These are phyloP conservation scores for Arabidopsis arenosa DNA, from an alignment of 345 rosid species.

Conservation along the genomic window DNA sequence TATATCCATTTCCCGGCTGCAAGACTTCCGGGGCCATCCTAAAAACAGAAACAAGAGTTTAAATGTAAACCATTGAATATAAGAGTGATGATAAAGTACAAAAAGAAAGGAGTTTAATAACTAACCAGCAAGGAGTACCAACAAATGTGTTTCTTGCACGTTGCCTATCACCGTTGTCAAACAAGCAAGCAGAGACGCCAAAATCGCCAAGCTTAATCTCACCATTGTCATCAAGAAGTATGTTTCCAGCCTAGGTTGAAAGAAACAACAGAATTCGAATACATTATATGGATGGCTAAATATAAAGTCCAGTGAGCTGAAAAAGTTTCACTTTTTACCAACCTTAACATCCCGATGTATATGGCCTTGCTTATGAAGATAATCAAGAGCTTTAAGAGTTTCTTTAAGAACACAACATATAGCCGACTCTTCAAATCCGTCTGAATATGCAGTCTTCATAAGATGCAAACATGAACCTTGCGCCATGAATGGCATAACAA, in stretches of 20 bases:
- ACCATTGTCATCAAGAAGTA: constrained; percentile 84
- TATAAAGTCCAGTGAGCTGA: constrained; percentile 7
- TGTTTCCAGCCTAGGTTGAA: constrained; percentile 85
- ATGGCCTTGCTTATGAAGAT: constrained; percentile 96
- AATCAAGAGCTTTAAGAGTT: constrained; percentile 94
- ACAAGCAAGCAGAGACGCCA: constrained; percentile 98
- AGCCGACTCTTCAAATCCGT: constrained; percentile 96
- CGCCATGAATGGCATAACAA: constrained; percentile 98
- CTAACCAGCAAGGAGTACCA: constrained; percentile 99
- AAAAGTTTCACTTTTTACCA: constrained; percentile 26
- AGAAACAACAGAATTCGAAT: constrained; percentile 15
- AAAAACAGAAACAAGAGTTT: constrained; percentile 41
- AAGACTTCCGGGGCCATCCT: constrained; percentile 99
- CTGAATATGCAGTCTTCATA: constrained; percentile 88
- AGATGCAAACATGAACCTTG: constrained; percentile 99
- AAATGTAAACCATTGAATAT: constrained; percentile 11
- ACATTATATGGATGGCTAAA: neutral
- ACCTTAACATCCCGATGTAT: constrained; percentile 99
- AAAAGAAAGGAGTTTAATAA: constrained; percentile 22
- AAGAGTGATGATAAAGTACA: constrained; percentile 3
- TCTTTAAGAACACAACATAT: constrained; percentile 89
- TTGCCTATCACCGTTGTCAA: constrained; percentile 94
- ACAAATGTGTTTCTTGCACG: constrained; percentile 96
- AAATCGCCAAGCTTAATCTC: constrained; percentile 95
- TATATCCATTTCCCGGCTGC: constrained; percentile 98